Conservation (phyloP, 2,329 filamentous ascomycete genomes). For the Blastomyces gilchristii region DNA sequence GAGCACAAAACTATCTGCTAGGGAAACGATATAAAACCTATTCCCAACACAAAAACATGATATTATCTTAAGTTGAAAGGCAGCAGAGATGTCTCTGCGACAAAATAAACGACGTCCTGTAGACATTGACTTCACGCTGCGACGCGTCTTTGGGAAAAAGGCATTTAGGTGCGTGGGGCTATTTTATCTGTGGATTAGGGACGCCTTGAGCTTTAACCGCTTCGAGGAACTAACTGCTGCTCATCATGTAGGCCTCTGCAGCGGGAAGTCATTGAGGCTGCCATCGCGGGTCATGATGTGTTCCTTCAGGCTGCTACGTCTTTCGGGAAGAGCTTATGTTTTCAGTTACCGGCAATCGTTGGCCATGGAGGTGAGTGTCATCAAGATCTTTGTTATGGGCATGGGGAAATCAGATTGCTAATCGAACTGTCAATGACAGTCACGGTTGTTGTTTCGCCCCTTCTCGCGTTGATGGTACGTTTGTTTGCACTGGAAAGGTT, state of each 20-base stretch:
- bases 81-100: slow-evolving; percentile 22
- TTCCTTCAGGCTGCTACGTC: slow-evolving; percentile 68
- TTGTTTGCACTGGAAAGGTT: slow-evolving; percentile 63
- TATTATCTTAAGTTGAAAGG: background rate
- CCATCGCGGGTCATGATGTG: slow-evolving; percentile 74
- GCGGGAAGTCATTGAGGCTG: slow-evolving; percentile 74
- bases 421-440: slow-evolving; percentile 41
- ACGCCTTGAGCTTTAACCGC: background rate
- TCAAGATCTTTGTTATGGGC: background rate
- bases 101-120: slow-evolving; percentile 24
- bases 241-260: slow-evolving; percentile 58
- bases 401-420: background rate
- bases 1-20: background rate
- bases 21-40: background rate
- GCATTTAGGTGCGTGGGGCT: slow-evolving; percentile 54
- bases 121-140: slow-evolving; percentile 65
- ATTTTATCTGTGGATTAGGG: background rate
- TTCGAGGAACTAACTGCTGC: background rate
- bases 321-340: slow-evolving; percentile 94
- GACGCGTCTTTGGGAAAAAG: slow-evolving; percentile 61
- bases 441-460: slow-evolving; percentile 80
- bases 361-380: slow-evolving; percentile 63
- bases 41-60: background rate
- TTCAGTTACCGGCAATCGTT: slow-evolving; percentile 84
- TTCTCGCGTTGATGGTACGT: slow-evolving; percentile 75